Percentiles rank a stretch among this genome's conserved stretches.
Evolutionary conservation across 139 green algal genomes (phyloP).

Genomic region (Auxenochlorella pyrenoidosa): DNA sequence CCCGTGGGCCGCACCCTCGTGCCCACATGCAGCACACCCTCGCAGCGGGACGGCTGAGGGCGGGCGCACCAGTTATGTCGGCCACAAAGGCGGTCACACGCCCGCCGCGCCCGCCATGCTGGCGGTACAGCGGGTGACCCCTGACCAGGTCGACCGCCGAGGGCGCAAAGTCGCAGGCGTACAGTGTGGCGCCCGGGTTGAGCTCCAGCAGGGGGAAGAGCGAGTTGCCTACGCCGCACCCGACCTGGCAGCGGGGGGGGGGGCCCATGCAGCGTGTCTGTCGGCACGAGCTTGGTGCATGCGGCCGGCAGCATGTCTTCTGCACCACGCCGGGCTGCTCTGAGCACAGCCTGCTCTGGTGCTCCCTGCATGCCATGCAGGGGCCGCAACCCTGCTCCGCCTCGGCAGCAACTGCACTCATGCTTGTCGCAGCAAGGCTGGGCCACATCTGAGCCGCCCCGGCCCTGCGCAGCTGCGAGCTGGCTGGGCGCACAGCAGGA

Average conservation of each 20-base stretch:
- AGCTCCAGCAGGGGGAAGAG: constrained; percentile 87
- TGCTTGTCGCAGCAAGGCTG: no score
- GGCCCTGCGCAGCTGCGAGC: no score
- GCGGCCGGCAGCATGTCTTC: no score
- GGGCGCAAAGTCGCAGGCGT: constrained; percentile 91
- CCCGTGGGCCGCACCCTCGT: no score
- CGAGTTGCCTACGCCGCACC: constrained; percentile 95
- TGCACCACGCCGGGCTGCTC: no score
- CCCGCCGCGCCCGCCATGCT: constrained; percentile 14
- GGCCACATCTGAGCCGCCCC: no score
- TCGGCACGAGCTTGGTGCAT: no score
- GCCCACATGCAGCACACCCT: no score
- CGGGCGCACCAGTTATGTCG: constrained; percentile 72
- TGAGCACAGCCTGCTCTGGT: neutral
- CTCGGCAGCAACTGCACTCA: no score
- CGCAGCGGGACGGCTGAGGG: no score
- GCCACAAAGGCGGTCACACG: constrained; percentile 83
- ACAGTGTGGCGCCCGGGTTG: constrained; percentile 69
- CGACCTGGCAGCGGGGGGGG: constrained; percentile 69
- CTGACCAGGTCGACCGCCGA: constrained; percentile 81
- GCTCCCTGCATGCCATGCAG: neutral
- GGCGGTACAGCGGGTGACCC: constrained; percentile 29
- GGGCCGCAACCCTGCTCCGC: no score
- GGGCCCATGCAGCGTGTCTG: no score
- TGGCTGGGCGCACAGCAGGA: neutral